A percentile compares a stretch with the other conserved stretches of the same genome.
phyloP scores from a whole-genome alignment of 495 filamentous ascomycete species.

The Neurospora intermedia region DNA sequence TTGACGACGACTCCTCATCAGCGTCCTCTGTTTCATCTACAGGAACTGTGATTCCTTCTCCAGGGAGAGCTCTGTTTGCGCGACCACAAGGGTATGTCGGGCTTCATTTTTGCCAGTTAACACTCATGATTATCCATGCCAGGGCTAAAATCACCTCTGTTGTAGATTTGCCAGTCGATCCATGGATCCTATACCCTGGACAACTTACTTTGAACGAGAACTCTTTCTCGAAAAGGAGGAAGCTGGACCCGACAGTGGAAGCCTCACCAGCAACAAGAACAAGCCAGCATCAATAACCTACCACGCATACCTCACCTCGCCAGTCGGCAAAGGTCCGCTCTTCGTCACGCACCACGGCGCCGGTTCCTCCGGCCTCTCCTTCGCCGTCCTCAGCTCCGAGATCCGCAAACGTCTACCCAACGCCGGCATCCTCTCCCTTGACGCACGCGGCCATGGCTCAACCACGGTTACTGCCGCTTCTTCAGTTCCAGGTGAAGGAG shows the following conservation, averaged over 20 bases:
- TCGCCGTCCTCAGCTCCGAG: slow-evolving; percentile 56
- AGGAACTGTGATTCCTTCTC: slow-evolving; percentile 75
- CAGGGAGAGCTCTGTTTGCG: slow-evolving; percentile 62
- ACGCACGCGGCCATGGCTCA: slow-evolving; percentile 79
- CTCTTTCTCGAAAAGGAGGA: slow-evolving; percentile 48
- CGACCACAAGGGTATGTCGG: slow-evolving; percentile 49
- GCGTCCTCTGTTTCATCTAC: slow-evolving; percentile 75
- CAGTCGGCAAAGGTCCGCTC: slow-evolving; percentile 49
- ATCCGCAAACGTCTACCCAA: slow-evolving; percentile 67
- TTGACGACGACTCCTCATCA: slow-evolving; percentile 65
- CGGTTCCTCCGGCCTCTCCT: slow-evolving; percentile 41
- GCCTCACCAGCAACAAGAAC: slow-evolving; percentile 7
- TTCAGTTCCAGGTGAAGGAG: not conserved
- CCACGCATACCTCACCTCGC: slow-evolving; percentile 76
- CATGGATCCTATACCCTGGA: slow-evolving; percentile 62
- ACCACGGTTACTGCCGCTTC: slow-evolving; percentile 27
- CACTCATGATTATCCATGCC: not conserved
- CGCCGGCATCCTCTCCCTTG: slow-evolving; percentile 73
- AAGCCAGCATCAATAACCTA: slow-evolving; percentile 38
- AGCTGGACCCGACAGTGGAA: not conserved
- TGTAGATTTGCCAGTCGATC: slow-evolving; percentile 28
- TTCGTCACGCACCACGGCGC: slow-evolving; percentile 42
- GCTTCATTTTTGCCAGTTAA: slow-evolving; percentile 5
- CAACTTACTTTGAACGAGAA: slow-evolving; percentile 78
- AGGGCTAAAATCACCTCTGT: slow-evolving; percentile 10